A percentile compares a stretch with the other conserved stretches of the same genome.
phyloP scores from a whole-genome alignment of 2,329 filamentous ascomycete genomes.

The Rhexocercosporidium sp. region DNA sequence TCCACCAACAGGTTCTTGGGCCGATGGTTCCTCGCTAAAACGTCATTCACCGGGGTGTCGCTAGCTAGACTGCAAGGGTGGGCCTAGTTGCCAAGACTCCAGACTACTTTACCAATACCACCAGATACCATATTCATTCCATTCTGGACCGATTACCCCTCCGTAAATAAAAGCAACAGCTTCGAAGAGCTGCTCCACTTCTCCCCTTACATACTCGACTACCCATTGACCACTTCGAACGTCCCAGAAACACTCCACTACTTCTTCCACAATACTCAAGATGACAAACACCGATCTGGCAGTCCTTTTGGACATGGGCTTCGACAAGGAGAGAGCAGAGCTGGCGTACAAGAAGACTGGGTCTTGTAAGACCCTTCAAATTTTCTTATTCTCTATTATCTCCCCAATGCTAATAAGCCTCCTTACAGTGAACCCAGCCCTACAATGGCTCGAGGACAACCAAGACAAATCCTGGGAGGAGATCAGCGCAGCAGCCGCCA shows the following conservation, averaged over 20 bases:
- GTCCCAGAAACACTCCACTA: not conserved
- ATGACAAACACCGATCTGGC: constrained; percentile 57
- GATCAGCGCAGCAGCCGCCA: constrained; percentile 60
- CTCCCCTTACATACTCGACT: not conserved
- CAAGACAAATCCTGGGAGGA: constrained; percentile 87
- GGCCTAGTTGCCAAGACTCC: no score
- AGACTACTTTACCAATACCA: no score
- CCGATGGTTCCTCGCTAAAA: constrained; percentile 9
- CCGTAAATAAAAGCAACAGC: not conserved
- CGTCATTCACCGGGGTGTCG: constrained; percentile 8
- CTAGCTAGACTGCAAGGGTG: not conserved
- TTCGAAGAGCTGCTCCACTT: not conserved
- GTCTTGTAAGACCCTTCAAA: constrained; percentile 71
- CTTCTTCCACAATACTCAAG: not conserved
- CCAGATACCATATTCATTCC: not conserved
- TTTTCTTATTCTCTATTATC: not conserved
- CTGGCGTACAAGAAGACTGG: constrained; percentile 85
- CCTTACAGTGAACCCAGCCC: constrained; percentile 75
- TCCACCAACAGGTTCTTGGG: constrained; percentile 3
- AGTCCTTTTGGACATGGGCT: constrained; percentile 73
- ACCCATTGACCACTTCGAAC: not conserved
- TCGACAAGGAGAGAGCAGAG: constrained; percentile 81
- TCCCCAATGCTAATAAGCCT: constrained; percentile 24
- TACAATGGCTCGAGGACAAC: constrained; percentile 94
- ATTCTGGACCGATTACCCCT: not conserved